Base-by-base conservation (phyloP, 805 yeast genomes). In the Cyberlindnera xishuangbannaensis region DNA sequence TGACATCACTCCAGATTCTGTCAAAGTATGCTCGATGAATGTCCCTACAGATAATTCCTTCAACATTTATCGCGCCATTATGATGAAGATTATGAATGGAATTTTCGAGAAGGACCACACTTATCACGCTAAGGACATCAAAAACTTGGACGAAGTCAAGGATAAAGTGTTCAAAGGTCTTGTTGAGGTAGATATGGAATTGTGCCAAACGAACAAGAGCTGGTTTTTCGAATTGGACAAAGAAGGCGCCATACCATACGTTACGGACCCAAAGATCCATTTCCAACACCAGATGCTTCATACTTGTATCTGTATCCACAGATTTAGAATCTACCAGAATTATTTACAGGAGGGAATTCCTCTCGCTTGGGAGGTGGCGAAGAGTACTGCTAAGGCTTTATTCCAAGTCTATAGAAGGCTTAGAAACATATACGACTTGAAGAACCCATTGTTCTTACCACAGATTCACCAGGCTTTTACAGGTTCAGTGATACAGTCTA, bases 381-480 rank as follows among this genome's bases (percentile, higher is more conserved):
- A 44, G 25, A 32, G 47, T 11, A 36, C 53, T 2, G 56, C 58
- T 2, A 48, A 34, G 28, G 37, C 53, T 8, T 30, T 57, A 15
- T 48, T 58, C 28, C 34, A 43, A 15, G 59, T 57, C 4, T 58
- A 56, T 37, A 40, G 47, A 28, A 42, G 44, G 22, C 31, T 58
- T 16, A 41, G 56, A 28, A 39, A 41, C 15, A 34, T 40, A 7
- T 47, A 47, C 30, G 48, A 45, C 28, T 29, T 44, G 31, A 45
- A 38, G 33, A 50, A 52, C 18, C 54, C 58, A 2, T 30, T 45
- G 24, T 56, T 56, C 24, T 34, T 56, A 13, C 40, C 59, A 13
- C 59, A 53, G 36, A 55, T 57, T 12, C 57, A 58, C 31, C 62
- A 58, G 31, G 23, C 54, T 0, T 58, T 56, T 39, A 50, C 61